A percentile compares a stretch with the other conserved stretches of the same genome.
Conservation (phyloP, 257 asterid species). For the Nicotiana knightiana region DNA sequence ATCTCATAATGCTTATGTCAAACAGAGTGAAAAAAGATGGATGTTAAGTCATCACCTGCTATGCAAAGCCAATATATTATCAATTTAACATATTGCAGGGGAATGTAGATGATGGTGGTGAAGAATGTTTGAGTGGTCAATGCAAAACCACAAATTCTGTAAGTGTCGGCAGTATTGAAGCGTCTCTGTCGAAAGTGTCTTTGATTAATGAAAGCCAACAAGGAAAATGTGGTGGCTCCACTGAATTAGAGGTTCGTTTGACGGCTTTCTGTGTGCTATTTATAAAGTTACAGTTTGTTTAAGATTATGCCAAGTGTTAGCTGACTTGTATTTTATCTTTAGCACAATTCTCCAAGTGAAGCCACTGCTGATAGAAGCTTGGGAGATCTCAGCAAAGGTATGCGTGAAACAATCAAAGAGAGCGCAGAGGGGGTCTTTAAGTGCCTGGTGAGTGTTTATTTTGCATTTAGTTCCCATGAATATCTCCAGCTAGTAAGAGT, state of each 20-base stretch:
- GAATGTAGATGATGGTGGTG: slow-evolving; percentile 10
- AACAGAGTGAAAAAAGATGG: not conserved
- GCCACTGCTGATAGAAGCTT: slow-evolving; percentile 9
- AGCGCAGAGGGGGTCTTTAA: slow-evolving; percentile 10
- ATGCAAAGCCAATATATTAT: not conserved
- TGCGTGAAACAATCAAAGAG: slow-evolving; percentile 9
- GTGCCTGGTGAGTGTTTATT: slow-evolving; percentile 4
- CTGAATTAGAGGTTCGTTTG: slow-evolving; percentile 21
- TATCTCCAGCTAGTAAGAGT: not conserved
- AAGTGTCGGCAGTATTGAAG: slow-evolving; percentile 11
- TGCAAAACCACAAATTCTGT: slow-evolving; percentile 12
- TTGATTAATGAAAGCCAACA: slow-evolving; percentile 11
- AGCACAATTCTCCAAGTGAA: slow-evolving; percentile 18
- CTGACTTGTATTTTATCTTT: slow-evolving; percentile 1
- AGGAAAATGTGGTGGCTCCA: slow-evolving; percentile 22
- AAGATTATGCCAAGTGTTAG: not conserved
- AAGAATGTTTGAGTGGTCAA: slow-evolving; percentile 3
- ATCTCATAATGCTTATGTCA: not conserved
- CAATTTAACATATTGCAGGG: slow-evolving; percentile 23
- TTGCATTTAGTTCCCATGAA: not conserved
- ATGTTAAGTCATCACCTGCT: not conserved
- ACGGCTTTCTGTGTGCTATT: not conserved
- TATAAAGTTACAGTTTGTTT: not conserved
- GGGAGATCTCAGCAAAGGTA: slow-evolving; percentile 17
- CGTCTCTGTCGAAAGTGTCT: slow-evolving; percentile 12